These are phyloP conservation scores for Areca catechu DNA, from an alignment of 176 grass and related monocot genomes.

Conservation along the genomic window DNA sequence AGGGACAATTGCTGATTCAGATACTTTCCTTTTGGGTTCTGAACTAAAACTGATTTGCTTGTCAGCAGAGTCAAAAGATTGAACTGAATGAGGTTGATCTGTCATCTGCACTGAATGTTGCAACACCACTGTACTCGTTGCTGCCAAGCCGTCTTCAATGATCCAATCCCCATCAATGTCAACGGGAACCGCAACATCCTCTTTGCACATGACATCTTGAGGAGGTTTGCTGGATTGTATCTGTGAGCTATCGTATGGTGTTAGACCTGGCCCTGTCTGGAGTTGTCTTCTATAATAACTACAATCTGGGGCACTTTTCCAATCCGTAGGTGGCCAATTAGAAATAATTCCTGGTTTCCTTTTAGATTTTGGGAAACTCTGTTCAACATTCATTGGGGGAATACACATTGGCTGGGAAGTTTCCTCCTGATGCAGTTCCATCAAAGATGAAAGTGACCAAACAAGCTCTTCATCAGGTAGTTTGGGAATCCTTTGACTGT, in stretches of 20 bases:
- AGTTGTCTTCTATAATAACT: slow-evolving; percentile 22
- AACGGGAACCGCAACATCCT: slow-evolving; percentile 40
- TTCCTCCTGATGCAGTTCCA: slow-evolving; percentile 16
- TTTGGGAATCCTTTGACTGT: slow-evolving; percentile 68
- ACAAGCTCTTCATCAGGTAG: slow-evolving; percentile 56
- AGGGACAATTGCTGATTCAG: slow-evolving; percentile 13
- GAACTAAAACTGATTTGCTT: slow-evolving; percentile 24
- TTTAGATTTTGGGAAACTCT: slow-evolving; percentile 22
- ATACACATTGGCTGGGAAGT: slow-evolving; percentile 17
- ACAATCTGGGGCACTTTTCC: slow-evolving; percentile 59
- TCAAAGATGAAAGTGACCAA: slow-evolving; percentile 55
- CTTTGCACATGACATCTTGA: slow-evolving; percentile 3
- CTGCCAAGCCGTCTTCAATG: slow-evolving; percentile 28
- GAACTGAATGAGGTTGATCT: slow-evolving; percentile 25
- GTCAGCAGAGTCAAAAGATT: slow-evolving; percentile 26
- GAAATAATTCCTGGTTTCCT: slow-evolving; percentile 30
- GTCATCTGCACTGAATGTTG: slow-evolving; percentile 16
- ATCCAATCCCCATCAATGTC: slow-evolving; percentile 62
- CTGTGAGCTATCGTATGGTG: slow-evolving; percentile 13
- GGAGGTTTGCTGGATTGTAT: slow-evolving; percentile 11
- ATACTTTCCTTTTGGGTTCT: slow-evolving; percentile 23
- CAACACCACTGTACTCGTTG: slow-evolving; percentile 16
- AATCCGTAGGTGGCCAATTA: slow-evolving; percentile 58
- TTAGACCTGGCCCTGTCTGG: slow-evolving; percentile 9
- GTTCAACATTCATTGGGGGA: slow-evolving; percentile 12